Base-by-base conservation (phyloP, 208 protist species). In the Leishmania aethiopica region DNA sequence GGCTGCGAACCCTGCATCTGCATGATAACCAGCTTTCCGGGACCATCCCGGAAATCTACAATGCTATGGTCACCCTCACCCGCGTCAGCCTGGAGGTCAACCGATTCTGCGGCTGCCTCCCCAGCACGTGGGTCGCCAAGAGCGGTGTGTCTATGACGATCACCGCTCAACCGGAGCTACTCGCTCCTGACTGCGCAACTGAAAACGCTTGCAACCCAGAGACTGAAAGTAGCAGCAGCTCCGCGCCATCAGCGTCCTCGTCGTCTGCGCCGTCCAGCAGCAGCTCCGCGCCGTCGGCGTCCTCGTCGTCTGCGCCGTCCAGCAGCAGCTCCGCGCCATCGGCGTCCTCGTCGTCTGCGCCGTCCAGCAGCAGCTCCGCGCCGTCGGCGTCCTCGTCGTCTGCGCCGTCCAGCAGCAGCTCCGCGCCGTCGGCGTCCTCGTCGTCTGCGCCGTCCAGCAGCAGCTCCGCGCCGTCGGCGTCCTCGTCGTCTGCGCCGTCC, bases 211-310 rank as follows among this genome's bases (percentile, higher is more conserved):
- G 67, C 40, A 4, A 47, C 0, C 0, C 37, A 8, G 10, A 37
- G 7, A 25, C 55, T 28, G 22, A 28, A 19, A 28, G 22, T 15
- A 72, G 67, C 40, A 72, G 67, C 67, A 72, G 67, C 67, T 72
- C 67, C 6, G 67, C 67, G 2, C 40, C 67, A 22, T 49, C 67
- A 2, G 49, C 35, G 66, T 71, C 66, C 3, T 71, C 66, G 62
- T 71, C 66, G 37, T 71, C 66, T 47, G 66, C 37, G 10, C 37
- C 66, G 66, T 71, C 66, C 66, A 71, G 66, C 66, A 71, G 66
- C 66, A 71, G 55, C 55, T 60, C 55, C 0, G 55, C 55, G 22
- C 55, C 55, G 55, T 59, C 55, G 55, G 10, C 22, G 55, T 60
- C 55, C 22, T 60, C 55, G 55, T 60, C 55, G 55, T 22, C 55